Conservation (phyloP, 179 eudicot species). For the Heliamphora pulchella region DNA sequence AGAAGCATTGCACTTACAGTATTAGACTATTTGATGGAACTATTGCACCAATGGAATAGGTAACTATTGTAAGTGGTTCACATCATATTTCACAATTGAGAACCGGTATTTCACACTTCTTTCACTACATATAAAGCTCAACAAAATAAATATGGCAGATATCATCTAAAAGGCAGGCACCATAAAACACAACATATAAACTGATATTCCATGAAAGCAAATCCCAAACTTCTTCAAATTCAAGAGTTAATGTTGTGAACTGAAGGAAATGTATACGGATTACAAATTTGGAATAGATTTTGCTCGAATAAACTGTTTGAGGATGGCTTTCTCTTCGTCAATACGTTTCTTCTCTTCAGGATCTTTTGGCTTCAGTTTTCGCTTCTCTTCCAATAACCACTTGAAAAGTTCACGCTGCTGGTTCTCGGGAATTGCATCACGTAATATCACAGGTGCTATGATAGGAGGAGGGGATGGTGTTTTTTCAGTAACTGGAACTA, state of each 20-base stretch:
- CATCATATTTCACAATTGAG: background rate
- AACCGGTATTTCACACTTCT: background rate
- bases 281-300: conserved; percentile 60
- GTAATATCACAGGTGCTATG: conserved; percentile 33
- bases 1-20: no score
- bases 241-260: no score
- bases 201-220: background rate
- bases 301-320: conserved; percentile 77
- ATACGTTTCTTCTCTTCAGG: conserved; percentile 63
- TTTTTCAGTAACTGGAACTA: conserved; percentile 30
- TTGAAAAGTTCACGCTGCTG: conserved; percentile 83
- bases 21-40: background rate
- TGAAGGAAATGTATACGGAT: background rate
- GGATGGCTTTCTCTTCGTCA: conserved; percentile 87
- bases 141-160: background rate
- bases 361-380: conserved; percentile 78
- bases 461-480: conserved; percentile 25
- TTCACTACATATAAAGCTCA: background rate
- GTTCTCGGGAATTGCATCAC: conserved; percentile 56
- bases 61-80: background rate
- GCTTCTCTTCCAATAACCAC: conserved; percentile 90
- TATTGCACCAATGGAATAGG: background rate
- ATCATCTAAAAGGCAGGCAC: background rate
- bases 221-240: conserved; percentile 10
- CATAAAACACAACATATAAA: background rate